A percentile compares a stretch with the other conserved stretches of the same genome.
phyloP scores from a whole-genome alignment of 164 flowering plant genomes.

The Piper betle region DNA sequence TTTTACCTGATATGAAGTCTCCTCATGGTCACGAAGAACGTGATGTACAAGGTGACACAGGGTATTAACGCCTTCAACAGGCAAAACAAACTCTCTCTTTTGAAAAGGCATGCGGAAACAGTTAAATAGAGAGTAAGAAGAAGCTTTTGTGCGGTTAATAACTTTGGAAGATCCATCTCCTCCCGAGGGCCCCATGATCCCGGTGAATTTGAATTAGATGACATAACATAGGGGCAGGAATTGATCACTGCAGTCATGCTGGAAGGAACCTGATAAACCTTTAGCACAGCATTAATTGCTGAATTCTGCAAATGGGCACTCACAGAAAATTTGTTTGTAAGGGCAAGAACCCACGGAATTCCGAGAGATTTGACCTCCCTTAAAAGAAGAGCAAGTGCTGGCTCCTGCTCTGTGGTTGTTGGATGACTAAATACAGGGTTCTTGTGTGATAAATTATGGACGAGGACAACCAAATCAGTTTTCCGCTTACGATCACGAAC shows the following conservation, averaged over 20 bases:
- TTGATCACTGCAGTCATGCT: slow-evolving; percentile 54
- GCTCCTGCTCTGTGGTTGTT: slow-evolving; percentile 33
- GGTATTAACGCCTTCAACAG: slow-evolving; percentile 64
- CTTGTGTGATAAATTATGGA: too few relatives aligned
- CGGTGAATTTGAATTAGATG: slow-evolving; percentile 37
- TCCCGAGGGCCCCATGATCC: slow-evolving; percentile 24
- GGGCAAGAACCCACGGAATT: slow-evolving; percentile 89
- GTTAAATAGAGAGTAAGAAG: slow-evolving; percentile 49
- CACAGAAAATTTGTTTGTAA: slow-evolving; percentile 88
- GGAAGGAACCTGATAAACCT: slow-evolving; percentile 68
- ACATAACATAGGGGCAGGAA: slow-evolving; percentile 77
- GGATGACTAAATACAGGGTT: too few relatives aligned
- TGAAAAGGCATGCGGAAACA: slow-evolving; percentile 66
- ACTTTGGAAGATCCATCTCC: slow-evolving; percentile 23
- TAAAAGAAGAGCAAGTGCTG: slow-evolving; percentile 69
- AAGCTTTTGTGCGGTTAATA: slow-evolving; percentile 29
- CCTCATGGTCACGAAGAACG: slow-evolving; percentile 63
- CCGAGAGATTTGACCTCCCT: slow-evolving; percentile 87
- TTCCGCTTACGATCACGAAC: too few relatives aligned
- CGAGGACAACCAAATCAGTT: too few relatives aligned
- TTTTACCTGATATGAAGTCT: slow-evolving; percentile 64
- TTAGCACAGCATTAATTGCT: slow-evolving; percentile 53
- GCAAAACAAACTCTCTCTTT: slow-evolving; percentile 49
- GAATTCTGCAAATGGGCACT: slow-evolving; percentile 87
- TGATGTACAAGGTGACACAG: slow-evolving; percentile 59